Base-by-base conservation (phyloP, 306 rosid genomes). In the Lithocarpus polystachyus region DNA sequence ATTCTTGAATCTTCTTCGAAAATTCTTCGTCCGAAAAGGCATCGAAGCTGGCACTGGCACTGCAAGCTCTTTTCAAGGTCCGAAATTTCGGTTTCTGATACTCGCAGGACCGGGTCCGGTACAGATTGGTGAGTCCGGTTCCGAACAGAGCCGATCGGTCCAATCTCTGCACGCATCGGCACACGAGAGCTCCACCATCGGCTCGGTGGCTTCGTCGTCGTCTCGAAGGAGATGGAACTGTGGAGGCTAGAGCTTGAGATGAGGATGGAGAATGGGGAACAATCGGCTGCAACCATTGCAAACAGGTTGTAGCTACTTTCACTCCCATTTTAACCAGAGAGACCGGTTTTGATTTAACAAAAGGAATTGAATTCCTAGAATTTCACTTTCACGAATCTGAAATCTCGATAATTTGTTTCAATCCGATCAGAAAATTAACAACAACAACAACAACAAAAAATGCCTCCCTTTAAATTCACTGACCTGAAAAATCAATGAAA, bases 21-120 rank as follows among this genome's bases (percentile, higher is more conserved):
- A 93, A 96, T 59, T 93, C 96, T 29, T 96, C 99, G 22, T 91
- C 97, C 2, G 98, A 90, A 68, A 89, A 91, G 1, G 89, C 82
- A 22, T 88, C 87, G 14, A 88, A 75, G 83, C 85, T 85, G 17
- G 94, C 96, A 68, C 91, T 86, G 17, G 94, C 96, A 71, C 92
- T 89, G 86, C 87, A 90, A 12, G 88, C 80, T 23, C 94, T 88
- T 55, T 69, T 81, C 1, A 86, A 10, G 2, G 83, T 74, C 19
- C 84, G 83, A 14, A 11, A 10, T 15, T 71, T 70, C 12, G 65
- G 79, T n/a, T 82, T 64, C 55, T 53, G 70, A 18, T 14, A 24
- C 18, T 84, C 87, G 45, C 70, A 77, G 6, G 95, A 89, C 53
- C 84, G 82, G 53, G 94, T 80, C 57, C 89, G 68, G 40, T 73